Percentiles rank a stretch among this genome's conserved stretches.
These are phyloP conservation scores for Ziziphus jujuba DNA, from an alignment of 306 rosid genomes.

Conservation along the genomic window DNA sequence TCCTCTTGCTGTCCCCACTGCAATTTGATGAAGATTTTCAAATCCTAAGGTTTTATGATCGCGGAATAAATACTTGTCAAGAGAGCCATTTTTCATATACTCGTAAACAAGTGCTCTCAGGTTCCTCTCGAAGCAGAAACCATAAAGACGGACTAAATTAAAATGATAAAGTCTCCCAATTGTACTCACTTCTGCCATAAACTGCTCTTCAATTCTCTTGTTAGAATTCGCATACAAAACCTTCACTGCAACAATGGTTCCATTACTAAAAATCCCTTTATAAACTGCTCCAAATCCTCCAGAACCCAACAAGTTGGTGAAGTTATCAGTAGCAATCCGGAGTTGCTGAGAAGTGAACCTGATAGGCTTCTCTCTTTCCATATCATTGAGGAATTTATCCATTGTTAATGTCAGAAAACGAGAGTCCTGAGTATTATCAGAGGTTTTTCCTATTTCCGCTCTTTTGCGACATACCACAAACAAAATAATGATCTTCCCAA, in stretches of 20 bases:
- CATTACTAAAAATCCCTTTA: slow-evolving; percentile 38
- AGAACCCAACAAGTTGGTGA: slow-evolving; percentile 38
- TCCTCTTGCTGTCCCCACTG: slow-evolving; percentile 48
- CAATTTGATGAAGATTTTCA: slow-evolving; percentile 48
- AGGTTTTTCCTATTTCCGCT: background rate
- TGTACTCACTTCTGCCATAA: slow-evolving; percentile 45
- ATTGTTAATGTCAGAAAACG: slow-evolving; percentile 24
- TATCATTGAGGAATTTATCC: slow-evolving; percentile 32
- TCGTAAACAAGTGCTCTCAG: slow-evolving; percentile 51
- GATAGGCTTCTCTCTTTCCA: slow-evolving; percentile 46
- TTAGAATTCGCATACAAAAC: slow-evolving; percentile 29
- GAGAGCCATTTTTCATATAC: slow-evolving; percentile 45
- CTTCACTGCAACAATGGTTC: slow-evolving; percentile 43
- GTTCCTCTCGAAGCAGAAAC: slow-evolving; percentile 43
- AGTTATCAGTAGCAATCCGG: slow-evolving; percentile 39
- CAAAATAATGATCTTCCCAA: slow-evolving; percentile 21
- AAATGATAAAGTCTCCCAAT: slow-evolving; percentile 44
- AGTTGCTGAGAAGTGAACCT: slow-evolving; percentile 30
- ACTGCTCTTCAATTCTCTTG: slow-evolving; percentile 40
- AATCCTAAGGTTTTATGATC: slow-evolving; percentile 25
- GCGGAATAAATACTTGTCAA: slow-evolving; percentile 42
- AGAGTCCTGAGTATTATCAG: background rate
- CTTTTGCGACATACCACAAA: slow-evolving; percentile 6
- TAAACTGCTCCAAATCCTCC: slow-evolving; percentile 51
- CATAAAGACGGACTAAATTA: slow-evolving; percentile 42